phyloP scores from a whole-genome alignment of 2,329 filamentous ascomycete genomes.

The Arthrobotrys pseudoclavata region DNA sequence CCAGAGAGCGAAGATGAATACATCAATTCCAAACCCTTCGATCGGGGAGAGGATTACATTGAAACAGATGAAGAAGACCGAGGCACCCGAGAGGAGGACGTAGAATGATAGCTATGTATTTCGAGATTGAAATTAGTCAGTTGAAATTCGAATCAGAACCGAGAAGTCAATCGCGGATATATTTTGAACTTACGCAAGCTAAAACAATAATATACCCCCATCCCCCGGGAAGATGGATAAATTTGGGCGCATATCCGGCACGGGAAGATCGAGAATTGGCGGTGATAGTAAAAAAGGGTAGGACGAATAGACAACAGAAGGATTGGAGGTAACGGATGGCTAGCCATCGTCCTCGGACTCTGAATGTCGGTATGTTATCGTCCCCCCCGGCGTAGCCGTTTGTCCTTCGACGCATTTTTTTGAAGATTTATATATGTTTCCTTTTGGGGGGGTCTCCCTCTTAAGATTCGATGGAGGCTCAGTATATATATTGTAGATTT shows the following conservation, averaged over 20 bases:
- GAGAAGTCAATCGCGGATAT: too few relatives aligned
- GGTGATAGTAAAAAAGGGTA: constrained; percentile 2
- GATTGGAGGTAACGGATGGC: constrained; percentile 20
- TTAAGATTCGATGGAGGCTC: too few relatives aligned
- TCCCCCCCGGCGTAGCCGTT: background rate
- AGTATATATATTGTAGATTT: too few relatives aligned
- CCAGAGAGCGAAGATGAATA: constrained; percentile 9
- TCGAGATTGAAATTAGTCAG: background rate
- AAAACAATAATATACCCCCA: constrained; percentile 23
- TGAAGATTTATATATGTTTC: background rate
- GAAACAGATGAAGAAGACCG: background rate
- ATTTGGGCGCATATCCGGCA: background rate
- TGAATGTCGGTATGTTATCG: background rate
- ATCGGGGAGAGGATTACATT: background rate
- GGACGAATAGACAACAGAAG: constrained; percentile 1
- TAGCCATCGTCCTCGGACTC: background rate
- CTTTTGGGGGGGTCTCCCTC: too few relatives aligned
- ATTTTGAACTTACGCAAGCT: background rate
- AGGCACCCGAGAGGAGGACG: background rate
- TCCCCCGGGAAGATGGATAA: background rate
- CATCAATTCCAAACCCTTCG: constrained; percentile 3
- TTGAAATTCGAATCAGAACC: too few relatives aligned
- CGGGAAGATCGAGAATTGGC: background rate
- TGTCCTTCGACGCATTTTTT: constrained; percentile 7
- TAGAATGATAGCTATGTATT: constrained; percentile 10